Base-by-base conservation (phyloP, 2,329 filamentous ascomycete species). In the Penicillium sp. region DNA sequence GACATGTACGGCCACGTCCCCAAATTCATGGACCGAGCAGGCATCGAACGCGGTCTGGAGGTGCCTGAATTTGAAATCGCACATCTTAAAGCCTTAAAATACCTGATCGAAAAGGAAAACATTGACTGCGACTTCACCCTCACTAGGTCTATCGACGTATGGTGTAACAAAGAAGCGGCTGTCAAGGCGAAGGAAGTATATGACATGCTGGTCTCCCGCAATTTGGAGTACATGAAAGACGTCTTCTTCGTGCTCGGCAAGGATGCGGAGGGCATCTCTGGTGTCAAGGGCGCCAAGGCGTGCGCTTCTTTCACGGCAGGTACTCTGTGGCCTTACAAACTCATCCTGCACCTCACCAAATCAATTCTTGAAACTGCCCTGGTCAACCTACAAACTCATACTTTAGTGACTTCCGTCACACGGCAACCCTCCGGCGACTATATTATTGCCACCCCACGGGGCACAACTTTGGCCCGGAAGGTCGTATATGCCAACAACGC, bases 331-430 rank as follows among this genome's bases (percentile, higher is more conserved):
- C 91, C 91, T 0, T 96, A 95, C 71, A 95, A 94, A 74, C 82
- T 95, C 21, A 85, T 96, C 2, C 77, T 85, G 2, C 87, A 84
- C 70, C 78, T 92, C n/a, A n/a, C n/a, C n/a, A n/a, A n/a, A n/a
- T n/a, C n/a, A n/a, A n/a, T n/a, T n/a, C n/a, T n/a, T n/a, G n/a
- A n/a, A n/a, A n/a, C n/a, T n/a, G n/a, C n/a, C n/a, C n/a, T n/a
- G n/a, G n/a, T n/a, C n/a, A n/a, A n/a, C n/a, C n/a, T n/a, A n/a
- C n/a, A n/a, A n/a, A n/a, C n/a, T n/a, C n/a, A n/a, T n/a, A n/a
- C n/a, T n/a, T n/a, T n/a, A n/a, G n/a, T n/a, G n/a, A n/a, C n/a
- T n/a, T n/a, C n/a, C n/a, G n/a, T n/a, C n/a, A n/a, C n/a, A n/a
- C n/a, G n/a, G n/a, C n/a, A n/a, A n/a, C n/a, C n/a, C n/a, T n/a